phyloP scores from a whole-genome alignment of 2,329 filamentous ascomycete genomes.

The Fusarium torulosum region DNA sequence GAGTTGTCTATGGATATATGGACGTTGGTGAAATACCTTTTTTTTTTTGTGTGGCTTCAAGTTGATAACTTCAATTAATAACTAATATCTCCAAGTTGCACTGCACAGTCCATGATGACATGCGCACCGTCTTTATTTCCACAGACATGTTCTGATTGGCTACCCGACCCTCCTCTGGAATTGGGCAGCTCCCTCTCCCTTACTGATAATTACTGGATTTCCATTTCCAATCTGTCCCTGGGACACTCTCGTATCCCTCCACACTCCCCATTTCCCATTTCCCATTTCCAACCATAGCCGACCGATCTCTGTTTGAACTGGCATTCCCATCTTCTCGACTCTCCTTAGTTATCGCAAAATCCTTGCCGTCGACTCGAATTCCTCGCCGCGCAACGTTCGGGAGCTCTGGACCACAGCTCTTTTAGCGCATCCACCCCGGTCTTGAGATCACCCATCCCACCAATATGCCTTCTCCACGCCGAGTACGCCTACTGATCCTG shows the following conservation, averaged over 20 bases:
- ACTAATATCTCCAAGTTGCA: conserved; percentile 2
- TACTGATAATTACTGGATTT: conserved; percentile 8
- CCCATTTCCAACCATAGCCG: conserved; percentile 13
- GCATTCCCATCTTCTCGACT: conserved; percentile 4
- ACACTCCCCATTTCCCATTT: conserved; percentile 4
- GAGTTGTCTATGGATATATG: no score
- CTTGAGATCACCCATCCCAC: conserved; percentile 32
- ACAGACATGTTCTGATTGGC: conserved; percentile 27
- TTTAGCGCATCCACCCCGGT: conserved; percentile 36
- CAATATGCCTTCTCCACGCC: conserved; percentile 76
- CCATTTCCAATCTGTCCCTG: conserved; percentile 13
- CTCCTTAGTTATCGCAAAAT: conserved; percentile 15
- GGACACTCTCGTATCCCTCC: conserved; percentile 28
- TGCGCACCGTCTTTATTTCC: conserved; percentile 12
- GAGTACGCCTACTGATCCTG: conserved; percentile 75
- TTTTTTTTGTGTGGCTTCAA: no score
- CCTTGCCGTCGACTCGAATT: conserved; percentile 6
- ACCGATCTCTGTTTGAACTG: conserved; percentile 26
- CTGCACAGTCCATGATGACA: conserved; percentile 20
- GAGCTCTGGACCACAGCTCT: conserved; percentile 39
- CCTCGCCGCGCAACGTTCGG: conserved; percentile 15
- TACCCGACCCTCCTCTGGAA: conserved; percentile 23
- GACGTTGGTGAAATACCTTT: neutral
- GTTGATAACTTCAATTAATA: neutral
- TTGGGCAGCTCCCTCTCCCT: conserved; percentile 39